A percentile compares a stretch with the other conserved stretches of the same genome.
These are phyloP conservation scores for Vaccinium corymbosum DNA, from an alignment of 148 eudicot genomes.

Conservation along the genomic window DNA sequence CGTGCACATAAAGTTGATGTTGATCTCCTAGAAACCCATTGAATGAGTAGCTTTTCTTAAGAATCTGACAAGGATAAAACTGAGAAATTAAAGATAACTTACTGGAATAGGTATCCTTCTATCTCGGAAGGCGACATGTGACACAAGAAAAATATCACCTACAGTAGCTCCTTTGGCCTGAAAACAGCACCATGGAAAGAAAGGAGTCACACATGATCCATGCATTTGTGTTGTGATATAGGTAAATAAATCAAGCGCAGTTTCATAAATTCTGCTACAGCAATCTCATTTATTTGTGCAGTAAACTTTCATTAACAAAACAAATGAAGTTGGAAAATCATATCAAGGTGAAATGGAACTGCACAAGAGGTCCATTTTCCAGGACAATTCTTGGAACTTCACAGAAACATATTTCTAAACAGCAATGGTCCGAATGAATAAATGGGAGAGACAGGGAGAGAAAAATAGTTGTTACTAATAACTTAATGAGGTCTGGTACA, in stretches of 20 bases:
- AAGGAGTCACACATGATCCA: not conserved
- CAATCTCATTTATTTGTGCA: not conserved
- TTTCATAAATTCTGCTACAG: not conserved
- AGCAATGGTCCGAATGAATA: not conserved
- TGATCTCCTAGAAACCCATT: not conserved
- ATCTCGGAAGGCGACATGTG: conserved; percentile 89
- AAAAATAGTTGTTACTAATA: not conserved
- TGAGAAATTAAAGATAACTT: conserved; percentile 26
- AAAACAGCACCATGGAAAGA: conserved; percentile 14
- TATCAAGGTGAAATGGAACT: not conserved
- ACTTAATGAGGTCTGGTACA: not conserved
- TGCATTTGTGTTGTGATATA: not conserved
- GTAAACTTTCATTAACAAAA: not conserved
- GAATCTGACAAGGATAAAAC: not conserved
- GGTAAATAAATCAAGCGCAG: not conserved
- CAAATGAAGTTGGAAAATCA: not conserved
- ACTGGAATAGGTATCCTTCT: conserved; percentile 98
- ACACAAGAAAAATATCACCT: conserved; percentile 78
- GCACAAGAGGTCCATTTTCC: not conserved
- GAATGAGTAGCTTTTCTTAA: not conserved
- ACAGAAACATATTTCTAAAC: not conserved
- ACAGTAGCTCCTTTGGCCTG: conserved; percentile 92
- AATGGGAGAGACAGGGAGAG: not conserved
- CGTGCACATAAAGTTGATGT: not conserved
- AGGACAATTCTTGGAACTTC: not conserved